phyloP scores from a whole-genome alignment of 805 yeast genomes.

The Isabelozyma pseudorhagii region DNA sequence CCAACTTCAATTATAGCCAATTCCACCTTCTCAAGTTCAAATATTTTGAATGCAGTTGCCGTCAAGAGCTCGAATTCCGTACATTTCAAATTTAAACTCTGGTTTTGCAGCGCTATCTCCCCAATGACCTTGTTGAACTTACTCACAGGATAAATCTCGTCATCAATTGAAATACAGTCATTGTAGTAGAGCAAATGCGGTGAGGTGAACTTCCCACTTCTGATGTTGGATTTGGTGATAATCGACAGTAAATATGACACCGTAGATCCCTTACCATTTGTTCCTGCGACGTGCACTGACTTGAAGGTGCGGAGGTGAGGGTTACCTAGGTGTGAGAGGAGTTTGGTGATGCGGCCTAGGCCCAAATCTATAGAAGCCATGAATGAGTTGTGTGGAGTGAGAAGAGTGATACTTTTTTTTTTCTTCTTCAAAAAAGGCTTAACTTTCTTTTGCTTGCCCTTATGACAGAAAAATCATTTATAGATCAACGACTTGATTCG shows the following conservation, averaged over 20 bases:
- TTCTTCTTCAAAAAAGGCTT: background rate
- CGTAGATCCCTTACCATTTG: slow-evolving; percentile 95
- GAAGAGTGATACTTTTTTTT: background rate
- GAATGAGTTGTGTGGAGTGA: background rate
- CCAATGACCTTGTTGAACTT: slow-evolving; percentile 46
- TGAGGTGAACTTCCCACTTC: slow-evolving; percentile 80
- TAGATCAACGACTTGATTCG: slow-evolving; percentile 51
- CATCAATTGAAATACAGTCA: slow-evolving; percentile 73
- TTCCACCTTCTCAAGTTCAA: slow-evolving; percentile 55
- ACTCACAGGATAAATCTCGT: slow-evolving; percentile 46
- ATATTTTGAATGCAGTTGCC: slow-evolving; percentile 79
- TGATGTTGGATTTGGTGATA: slow-evolving; percentile 44
- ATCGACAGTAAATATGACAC: slow-evolving; percentile 76
- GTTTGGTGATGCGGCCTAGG: slow-evolving; percentile 27
- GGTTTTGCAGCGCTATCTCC: slow-evolving; percentile 41
- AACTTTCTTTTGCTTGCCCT: background rate
- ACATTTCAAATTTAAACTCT: slow-evolving; percentile 50
- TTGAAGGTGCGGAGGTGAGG: slow-evolving; percentile 60
- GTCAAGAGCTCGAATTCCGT: slow-evolving; percentile 88
- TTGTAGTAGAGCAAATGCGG: slow-evolving; percentile 76
- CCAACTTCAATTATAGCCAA: slow-evolving; percentile 93
- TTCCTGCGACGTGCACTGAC: slow-evolving; percentile 91
- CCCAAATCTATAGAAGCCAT: slow-evolving; percentile 40
- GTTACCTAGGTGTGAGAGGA: slow-evolving; percentile 49
- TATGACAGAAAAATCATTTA: slow-evolving; percentile 17